Conservation (phyloP, 352 stramenopile species). For the Phytophthora tentaculata region DNA sequence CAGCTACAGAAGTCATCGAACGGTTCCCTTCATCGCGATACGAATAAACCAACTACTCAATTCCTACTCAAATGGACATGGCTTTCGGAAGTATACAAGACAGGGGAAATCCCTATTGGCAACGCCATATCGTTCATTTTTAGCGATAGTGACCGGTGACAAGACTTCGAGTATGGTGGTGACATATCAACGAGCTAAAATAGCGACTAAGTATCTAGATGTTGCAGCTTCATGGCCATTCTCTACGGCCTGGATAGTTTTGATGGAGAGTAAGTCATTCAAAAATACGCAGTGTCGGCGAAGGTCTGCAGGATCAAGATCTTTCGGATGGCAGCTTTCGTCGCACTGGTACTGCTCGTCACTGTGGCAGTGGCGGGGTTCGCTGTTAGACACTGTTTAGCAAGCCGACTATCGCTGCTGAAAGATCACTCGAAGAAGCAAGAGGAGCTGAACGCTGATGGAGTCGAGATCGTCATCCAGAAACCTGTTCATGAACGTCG, state of each 20-base stretch:
- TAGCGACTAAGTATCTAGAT: constrained; percentile 21
- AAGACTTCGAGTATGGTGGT: constrained; percentile 31
- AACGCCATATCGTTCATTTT: constrained; percentile 23
- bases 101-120: constrained; percentile 14
- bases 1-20: constrained; percentile 11
- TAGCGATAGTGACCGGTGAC: constrained; percentile 23
- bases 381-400: constrained; percentile 35
- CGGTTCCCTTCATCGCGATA: constrained; percentile 7
- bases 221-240: neutral
- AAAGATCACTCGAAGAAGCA: constrained; percentile 45
- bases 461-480: constrained; percentile 58
- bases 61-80: neutral
- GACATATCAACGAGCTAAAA: constrained; percentile 21
- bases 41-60: constrained; percentile 8
- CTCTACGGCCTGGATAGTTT: neutral
- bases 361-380: constrained; percentile 37
- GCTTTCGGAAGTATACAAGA: neutral
- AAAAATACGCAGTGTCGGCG: constrained; percentile 19
- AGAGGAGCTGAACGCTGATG: constrained; percentile 27
- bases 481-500: constrained; percentile 28
- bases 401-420: constrained; percentile 11
- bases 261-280: constrained; percentile 6
- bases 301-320: constrained; percentile 5
- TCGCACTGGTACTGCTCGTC: constrained; percentile 35
- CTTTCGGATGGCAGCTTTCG: constrained; percentile 27